Evolutionary conservation across 345 rosid genomes (phyloP).

Genomic region (Iberis pinnata): DNA sequence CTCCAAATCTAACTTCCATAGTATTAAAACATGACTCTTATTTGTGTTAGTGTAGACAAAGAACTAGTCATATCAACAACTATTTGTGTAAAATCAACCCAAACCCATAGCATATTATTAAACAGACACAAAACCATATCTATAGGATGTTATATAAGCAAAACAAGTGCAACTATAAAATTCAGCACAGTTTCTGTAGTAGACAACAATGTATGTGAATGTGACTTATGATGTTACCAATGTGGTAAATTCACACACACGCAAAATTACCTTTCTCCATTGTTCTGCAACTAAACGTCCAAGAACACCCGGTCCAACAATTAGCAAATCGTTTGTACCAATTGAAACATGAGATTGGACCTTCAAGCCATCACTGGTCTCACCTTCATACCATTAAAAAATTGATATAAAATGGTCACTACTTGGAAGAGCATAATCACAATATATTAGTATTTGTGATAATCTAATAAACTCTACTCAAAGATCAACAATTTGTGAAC

Average conservation of each 20-base stretch:
- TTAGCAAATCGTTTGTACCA: conserved; percentile 66
- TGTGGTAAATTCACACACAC: background rate
- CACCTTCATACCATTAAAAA: conserved; percentile 33
- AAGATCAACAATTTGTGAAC: background rate
- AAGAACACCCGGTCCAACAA: conserved; percentile 94
- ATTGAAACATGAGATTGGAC: conserved; percentile 39
- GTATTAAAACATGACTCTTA: conserved; percentile 2
- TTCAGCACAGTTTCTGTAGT: background rate
- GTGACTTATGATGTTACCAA: background rate
- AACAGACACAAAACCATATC: too few relatives aligned
- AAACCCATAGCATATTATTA: too few relatives aligned
- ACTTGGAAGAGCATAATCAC: conserved; percentile 5
- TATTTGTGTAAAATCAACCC: background rate
- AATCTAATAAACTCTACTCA: background rate
- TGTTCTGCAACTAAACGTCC: conserved; percentile 89
- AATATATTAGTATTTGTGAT: background rate
- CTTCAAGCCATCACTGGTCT: conserved; percentile 40
- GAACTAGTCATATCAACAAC: background rate
- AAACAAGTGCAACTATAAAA: background rate
- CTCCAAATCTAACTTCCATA: conserved; percentile 19
- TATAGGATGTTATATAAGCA: background rate
- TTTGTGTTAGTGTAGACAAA: background rate
- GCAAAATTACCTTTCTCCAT: conserved; percentile 61
- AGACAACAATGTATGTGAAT: background rate
- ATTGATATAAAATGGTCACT: background rate